A percentile compares a stretch with the other conserved stretches of the same genome.
Conservation (phyloP, 148 eudicot species). For the Rhododendron mucronatum region DNA sequence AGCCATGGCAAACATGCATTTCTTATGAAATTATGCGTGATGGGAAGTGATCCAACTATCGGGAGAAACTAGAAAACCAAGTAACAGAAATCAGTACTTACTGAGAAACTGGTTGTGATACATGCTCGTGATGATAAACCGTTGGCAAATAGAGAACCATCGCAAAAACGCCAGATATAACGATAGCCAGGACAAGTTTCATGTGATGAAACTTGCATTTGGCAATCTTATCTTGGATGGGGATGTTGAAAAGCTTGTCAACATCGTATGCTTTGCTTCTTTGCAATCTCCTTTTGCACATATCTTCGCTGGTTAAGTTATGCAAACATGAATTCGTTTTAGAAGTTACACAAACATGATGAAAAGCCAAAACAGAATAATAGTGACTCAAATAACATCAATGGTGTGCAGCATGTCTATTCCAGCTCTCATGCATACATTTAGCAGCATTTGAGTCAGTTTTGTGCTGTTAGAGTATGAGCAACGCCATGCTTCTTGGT, state of each 20-base stretch:
- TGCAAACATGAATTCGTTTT: background rate
- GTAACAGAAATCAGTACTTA: constrained; percentile 12
- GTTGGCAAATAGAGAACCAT: constrained; percentile 40
- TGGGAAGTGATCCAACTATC: background rate
- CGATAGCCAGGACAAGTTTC: constrained; percentile 40
- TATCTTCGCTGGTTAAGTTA: constrained; percentile 46
- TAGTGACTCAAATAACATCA: background rate
- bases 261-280: constrained; percentile 45
- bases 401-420: background rate
- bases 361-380: background rate
- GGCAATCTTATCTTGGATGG: constrained; percentile 33
- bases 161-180: constrained; percentile 28
- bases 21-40: background rate
- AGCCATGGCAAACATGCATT: too few species aligned
- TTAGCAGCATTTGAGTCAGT: background rate
- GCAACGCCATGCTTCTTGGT: background rate
- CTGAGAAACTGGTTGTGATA: constrained; percentile 36
- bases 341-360: background rate
- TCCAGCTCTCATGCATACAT: background rate
- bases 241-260: constrained; percentile 29
- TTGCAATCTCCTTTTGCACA: constrained; percentile 50
- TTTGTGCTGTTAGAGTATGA: background rate
- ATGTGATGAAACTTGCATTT: constrained; percentile 45
- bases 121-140: constrained; percentile 23
- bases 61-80: background rate